phyloP scores from a whole-genome alignment of 2,329 filamentous ascomycete genomes.

The Colletotrichum musicola region DNA sequence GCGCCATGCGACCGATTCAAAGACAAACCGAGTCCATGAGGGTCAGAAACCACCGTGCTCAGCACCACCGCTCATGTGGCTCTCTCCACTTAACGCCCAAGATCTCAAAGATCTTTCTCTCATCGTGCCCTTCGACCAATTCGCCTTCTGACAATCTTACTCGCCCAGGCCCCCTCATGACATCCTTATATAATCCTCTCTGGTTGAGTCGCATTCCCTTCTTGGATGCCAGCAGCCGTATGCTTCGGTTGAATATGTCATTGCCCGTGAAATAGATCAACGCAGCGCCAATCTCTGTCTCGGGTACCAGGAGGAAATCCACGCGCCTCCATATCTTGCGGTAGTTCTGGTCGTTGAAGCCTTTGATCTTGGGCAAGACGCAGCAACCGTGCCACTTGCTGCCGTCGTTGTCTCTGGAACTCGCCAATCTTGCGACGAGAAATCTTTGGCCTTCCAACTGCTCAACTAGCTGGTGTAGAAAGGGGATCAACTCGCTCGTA shows the following conservation, averaged over 20 bases:
- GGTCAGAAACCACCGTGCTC: neutral
- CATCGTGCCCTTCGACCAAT: constrained; percentile 79
- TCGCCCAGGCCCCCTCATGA: constrained; percentile 69
- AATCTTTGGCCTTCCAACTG: constrained; percentile 72
- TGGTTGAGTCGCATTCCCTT: constrained; percentile 91
- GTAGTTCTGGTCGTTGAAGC: constrained; percentile 49
- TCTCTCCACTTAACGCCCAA: constrained; percentile 88
- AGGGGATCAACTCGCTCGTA: constrained; percentile 68
- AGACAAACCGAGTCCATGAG: neutral
- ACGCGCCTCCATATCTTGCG: constrained; percentile 79
- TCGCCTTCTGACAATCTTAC: constrained; percentile 75
- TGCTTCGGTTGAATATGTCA: constrained; percentile 92
- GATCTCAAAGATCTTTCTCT: constrained; percentile 84
- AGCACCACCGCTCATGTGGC: constrained; percentile 82
- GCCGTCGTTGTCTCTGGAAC: constrained; percentile 63
- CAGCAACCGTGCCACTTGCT: constrained; percentile 93
- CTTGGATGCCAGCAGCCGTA: constrained; percentile 82
- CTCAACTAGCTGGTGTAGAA: constrained; percentile 74
- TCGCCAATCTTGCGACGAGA: constrained; percentile 77
- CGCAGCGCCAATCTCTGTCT: constrained; percentile 83
- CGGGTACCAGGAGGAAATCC: constrained; percentile 86
- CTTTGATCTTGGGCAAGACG: constrained; percentile 66
- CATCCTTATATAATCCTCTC: constrained; percentile 79
- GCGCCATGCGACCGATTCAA: constrained; percentile 18
- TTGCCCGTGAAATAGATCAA: constrained; percentile 97